Evolutionary conservation across 2,329 filamentous ascomycete species (phyloP), one percentile per base, ranked within the genome.

Genomic region (Fusarium cyanostomum): DNA sequence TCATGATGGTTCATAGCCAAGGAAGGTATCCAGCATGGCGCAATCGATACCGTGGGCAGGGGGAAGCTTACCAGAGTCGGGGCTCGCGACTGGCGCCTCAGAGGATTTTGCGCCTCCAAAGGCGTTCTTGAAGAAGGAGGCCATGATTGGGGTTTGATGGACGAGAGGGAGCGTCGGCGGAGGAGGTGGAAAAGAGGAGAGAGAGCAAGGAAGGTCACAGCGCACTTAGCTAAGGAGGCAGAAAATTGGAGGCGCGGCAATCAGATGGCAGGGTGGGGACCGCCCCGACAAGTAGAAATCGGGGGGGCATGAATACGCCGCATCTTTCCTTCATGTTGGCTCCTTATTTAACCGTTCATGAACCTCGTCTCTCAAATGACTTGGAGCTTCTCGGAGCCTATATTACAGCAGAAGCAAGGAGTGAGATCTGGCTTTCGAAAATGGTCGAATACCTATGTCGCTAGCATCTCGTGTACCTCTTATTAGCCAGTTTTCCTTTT

Each of bases 121-220:
- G 72, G 92, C 77, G 73, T 86, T 86, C 78, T 90, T 90, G 68
- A 91, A 74, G 67, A 90, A 77, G 71, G 84, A 80, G 68, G 84
- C 84, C 84, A 86, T 86, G 74, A 60, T 72, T 68, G 67, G 56
- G 56, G 65, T 46, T 69, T 65, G 67, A 66, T 64, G 64, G 55
- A 52, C 42, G 62, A 60, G 63, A 50, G 59, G 59, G 54, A 50
- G 56, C 60, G 51, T 56, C 46, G 52, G 63, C n/a, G 66, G 67
- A 43, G 41, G 54, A 45, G 51, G 62, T 39, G 39, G 50, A 43
- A 49, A 58, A 54, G 65, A 67, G 61, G 56, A 56, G 60, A 35
- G 53, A 55, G 50, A 54, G 42, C 38, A 39, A 55, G 54, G 38
- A 56, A 61, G 69, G 67, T 66, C 66, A 69, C 63, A 39, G 56